phyloP scores from a whole-genome alignment of 2,329 filamentous ascomycete genomes.

The Ophiostoma ips region DNA sequence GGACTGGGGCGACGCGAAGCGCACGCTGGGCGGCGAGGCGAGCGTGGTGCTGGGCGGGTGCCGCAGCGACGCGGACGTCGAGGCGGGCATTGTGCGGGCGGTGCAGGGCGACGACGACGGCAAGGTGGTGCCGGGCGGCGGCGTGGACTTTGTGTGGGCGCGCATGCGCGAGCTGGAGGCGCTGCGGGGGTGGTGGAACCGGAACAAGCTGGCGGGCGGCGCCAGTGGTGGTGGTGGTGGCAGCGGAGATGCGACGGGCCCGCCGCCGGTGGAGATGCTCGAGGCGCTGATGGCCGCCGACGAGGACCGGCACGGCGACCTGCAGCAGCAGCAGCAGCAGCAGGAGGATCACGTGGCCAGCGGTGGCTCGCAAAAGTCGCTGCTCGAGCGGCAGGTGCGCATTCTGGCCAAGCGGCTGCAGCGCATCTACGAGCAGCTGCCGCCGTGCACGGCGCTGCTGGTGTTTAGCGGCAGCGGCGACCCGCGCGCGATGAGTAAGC shows the following conservation, averaged over 20 bases:
- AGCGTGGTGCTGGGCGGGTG: slow-evolving; percentile 40
- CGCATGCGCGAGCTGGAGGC: slow-evolving; percentile 53
- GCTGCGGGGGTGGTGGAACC: slow-evolving; percentile 54
- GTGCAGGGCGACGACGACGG: slow-evolving; percentile 44
- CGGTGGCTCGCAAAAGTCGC: too few species aligned
- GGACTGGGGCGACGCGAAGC: slow-evolving; percentile 73
- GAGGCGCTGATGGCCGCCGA: slow-evolving; percentile 8
- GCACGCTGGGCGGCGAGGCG: slow-evolving; percentile 42
- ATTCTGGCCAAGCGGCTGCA: slow-evolving; percentile 35
- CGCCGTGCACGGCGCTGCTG: slow-evolving; percentile 51
- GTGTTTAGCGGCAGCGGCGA: slow-evolving; percentile 54
- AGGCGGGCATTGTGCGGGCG: slow-evolving; percentile 40
- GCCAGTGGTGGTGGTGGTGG: slow-evolving; percentile 5
- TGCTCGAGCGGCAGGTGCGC: slow-evolving; percentile 32
- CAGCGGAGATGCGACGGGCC: slow-evolving; percentile 23
- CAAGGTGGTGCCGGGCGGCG: slow-evolving; percentile 41
- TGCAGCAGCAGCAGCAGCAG: neutral
- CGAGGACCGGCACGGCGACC: slow-evolving; percentile 6
- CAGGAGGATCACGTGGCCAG: neutral
- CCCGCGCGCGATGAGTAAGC: slow-evolving; percentile 48
- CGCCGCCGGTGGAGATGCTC: slow-evolving; percentile 18
- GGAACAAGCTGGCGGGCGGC: slow-evolving; percentile 27
- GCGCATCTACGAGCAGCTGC: slow-evolving; percentile 42
- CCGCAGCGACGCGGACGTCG: slow-evolving; percentile 44
- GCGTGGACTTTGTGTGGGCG: slow-evolving; percentile 54